Conservation (phyloP, 352 stramenopile genomes). For the Phytophthora boehmeriae region DNA sequence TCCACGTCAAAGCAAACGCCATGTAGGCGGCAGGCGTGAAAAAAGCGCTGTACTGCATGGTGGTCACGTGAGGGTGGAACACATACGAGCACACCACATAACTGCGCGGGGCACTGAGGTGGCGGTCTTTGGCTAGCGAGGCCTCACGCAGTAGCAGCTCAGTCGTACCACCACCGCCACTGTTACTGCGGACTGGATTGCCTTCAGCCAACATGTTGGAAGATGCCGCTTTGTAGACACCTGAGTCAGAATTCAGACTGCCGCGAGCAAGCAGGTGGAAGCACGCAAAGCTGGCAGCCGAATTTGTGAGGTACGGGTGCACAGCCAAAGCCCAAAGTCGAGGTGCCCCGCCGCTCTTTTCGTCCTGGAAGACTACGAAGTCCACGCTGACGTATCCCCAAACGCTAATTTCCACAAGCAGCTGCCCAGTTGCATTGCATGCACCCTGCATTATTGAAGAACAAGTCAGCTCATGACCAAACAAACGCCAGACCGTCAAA, state of each 20-base stretch:
- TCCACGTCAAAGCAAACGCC: slow-evolving; percentile 90
- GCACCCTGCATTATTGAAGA: slow-evolving; percentile 19
- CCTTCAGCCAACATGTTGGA: not conserved
- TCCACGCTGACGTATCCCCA: slow-evolving; percentile 88
- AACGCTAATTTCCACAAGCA: slow-evolving; percentile 41
- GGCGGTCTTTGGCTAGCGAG: slow-evolving; percentile 17
- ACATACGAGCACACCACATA: slow-evolving; percentile 82
- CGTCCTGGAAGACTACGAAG: slow-evolving; percentile 76
- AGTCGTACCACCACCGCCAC: not conserved
- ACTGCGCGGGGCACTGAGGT: slow-evolving; percentile 36
- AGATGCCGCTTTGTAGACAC: slow-evolving; percentile 16
- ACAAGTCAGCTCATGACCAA: not conserved
- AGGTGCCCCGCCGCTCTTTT: slow-evolving; percentile 36
- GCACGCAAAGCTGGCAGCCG: slow-evolving; percentile 68
- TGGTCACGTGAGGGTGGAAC: slow-evolving; percentile 80
- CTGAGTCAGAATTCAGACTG: slow-evolving; percentile 31
- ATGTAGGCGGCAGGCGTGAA: slow-evolving; percentile 87
- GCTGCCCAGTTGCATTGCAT: slow-evolving; percentile 21
- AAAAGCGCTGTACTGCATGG: slow-evolving; percentile 85
- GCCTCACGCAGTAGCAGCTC: slow-evolving; percentile 35
- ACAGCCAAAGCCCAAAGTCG: slow-evolving; percentile 80
- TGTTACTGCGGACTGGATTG: slow-evolving; percentile 7
- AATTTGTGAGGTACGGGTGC: slow-evolving; percentile 80
- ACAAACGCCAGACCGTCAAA: not conserved
- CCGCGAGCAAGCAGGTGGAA: slow-evolving; percentile 74